These are phyloP conservation scores for Trichosporon faecale DNA, from an alignment of 1,284 basidiomycete species.

Conservation along the genomic window DNA sequence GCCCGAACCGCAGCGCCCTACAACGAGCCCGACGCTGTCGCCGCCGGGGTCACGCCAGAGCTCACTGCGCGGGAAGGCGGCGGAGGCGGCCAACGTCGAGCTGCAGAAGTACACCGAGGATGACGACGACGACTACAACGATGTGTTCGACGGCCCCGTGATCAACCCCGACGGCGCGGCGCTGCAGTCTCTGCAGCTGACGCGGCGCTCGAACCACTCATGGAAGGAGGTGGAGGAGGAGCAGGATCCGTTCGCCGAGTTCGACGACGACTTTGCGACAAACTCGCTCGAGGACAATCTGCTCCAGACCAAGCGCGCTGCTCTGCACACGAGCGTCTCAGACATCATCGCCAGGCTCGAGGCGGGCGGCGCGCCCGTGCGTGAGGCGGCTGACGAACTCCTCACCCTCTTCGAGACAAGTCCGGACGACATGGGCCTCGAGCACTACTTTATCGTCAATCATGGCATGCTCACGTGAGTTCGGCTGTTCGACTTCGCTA, in stretches of 20 bases:
- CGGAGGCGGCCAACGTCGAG: constrained; percentile 28
- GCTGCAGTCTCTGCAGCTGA: constrained; percentile 58
- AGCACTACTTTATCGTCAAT: constrained; percentile 78
- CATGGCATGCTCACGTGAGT: constrained; percentile 82
- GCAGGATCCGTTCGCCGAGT: constrained; percentile 93
- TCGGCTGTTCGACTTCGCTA: neutral
- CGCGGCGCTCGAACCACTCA: constrained; percentile 76
- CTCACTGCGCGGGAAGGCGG: constrained; percentile 33
- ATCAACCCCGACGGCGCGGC: constrained; percentile 53
- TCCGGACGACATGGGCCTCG: constrained; percentile 68
- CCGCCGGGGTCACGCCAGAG: constrained; percentile 41
- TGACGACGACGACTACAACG: constrained; percentile 82
- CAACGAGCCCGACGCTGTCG: constrained; percentile 13
- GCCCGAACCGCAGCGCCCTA: neutral
- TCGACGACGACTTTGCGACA: constrained; percentile 77
- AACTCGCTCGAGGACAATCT: constrained; percentile 85
- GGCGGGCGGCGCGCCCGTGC: constrained; percentile 70
- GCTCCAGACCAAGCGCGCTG: constrained; percentile 83
- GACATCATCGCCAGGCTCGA: constrained; percentile 81
- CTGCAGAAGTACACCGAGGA: constrained; percentile 80
- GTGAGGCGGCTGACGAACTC: constrained; percentile 56
- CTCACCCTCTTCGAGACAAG: constrained; percentile 64
- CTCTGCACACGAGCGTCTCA: constrained; percentile 73
- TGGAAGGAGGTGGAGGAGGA: constrained; percentile 86
- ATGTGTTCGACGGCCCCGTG: constrained; percentile 63